These are phyloP conservation scores for Xylariaceae sp. DNA, from an alignment of 2,329 filamentous ascomycete species.

Conservation along the genomic window DNA sequence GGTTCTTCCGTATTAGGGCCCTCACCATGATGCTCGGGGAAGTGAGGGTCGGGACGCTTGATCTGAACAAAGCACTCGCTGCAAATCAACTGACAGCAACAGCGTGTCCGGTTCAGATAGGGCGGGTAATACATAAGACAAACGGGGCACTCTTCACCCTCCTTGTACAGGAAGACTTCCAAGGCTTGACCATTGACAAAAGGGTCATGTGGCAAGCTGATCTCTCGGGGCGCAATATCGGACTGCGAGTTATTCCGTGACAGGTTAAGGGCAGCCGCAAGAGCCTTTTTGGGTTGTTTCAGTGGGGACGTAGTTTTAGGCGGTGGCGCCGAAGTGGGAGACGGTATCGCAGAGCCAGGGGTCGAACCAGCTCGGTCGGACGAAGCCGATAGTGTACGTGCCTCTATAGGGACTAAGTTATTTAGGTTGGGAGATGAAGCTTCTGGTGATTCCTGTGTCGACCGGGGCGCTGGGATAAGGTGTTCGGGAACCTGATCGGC, in stretches of 20 bases:
- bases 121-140: slow-evolving; percentile 96
- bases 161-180: slow-evolving; percentile 90
- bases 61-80: slow-evolving; percentile 99
- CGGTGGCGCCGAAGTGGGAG: slow-evolving; percentile 48
- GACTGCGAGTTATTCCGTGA: slow-evolving; percentile 68
- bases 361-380: slow-evolving; percentile 66
- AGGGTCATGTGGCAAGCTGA: slow-evolving; percentile 74
- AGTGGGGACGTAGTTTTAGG: slow-evolving; percentile 58
- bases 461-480: slow-evolving; percentile 46
- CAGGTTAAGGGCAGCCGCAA: slow-evolving; percentile 75
- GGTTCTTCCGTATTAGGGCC: slow-evolving; percentile 33
- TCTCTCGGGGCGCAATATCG: slow-evolving; percentile 71
- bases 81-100: slow-evolving; percentile 93
- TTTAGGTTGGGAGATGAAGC: slow-evolving; percentile 60
- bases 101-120: slow-evolving; percentile 88
- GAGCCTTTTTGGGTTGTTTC: slow-evolving; percentile 80
- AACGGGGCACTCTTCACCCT: slow-evolving; percentile 86
- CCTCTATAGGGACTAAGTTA: slow-evolving; percentile 71
- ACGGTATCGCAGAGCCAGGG: slow-evolving; percentile 57
- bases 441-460: slow-evolving; percentile 44
- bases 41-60: slow-evolving; percentile 73
- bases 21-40: slow-evolving; percentile 60
- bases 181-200: slow-evolving; percentile 92
- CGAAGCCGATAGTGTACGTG: slow-evolving; percentile 71
- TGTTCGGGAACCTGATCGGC: slow-evolving; percentile 75